Evolutionary conservation across 2,329 filamentous ascomycete species (phyloP).

Genomic region (Botrytis fragariae): DNA sequence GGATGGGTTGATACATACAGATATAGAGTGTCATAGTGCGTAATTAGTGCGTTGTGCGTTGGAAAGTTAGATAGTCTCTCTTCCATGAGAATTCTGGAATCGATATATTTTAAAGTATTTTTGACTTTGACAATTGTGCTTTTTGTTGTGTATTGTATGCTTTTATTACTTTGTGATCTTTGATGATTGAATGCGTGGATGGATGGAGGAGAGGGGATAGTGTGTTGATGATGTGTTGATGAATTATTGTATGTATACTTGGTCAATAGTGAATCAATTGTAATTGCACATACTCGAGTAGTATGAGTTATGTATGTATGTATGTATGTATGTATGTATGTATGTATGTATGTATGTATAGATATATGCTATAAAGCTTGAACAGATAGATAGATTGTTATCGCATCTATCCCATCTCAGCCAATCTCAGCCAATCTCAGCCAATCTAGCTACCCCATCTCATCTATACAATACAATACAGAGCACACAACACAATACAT

Average conservation of each 20-base stretch:
- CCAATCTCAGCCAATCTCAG: no score
- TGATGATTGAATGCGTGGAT: neutral
- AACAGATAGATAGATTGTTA: no score
- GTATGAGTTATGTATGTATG: no score
- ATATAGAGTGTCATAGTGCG: neutral
- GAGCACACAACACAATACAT: no score
- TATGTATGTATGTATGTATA: no score
- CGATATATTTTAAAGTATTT: neutral
- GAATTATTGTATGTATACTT: neutral
- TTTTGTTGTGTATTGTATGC: neutral
- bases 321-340: no score
- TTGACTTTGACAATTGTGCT: neutral
- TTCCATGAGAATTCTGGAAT: neutral
- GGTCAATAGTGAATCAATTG: neutral
- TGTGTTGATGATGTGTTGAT: neutral
- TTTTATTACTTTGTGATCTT: neutral
- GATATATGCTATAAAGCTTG: no score
- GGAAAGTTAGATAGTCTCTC: constrained; percentile 3
- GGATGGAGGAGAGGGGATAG: neutral
- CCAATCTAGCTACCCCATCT: no score
- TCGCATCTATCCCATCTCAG: no score
- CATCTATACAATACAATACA: no score
- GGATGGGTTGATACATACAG: neutral
- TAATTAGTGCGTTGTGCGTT: neutral
- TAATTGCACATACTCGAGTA: no score